phyloP scores from a whole-genome alignment of 371 early-diverging fungal species.

The Gilbertella persicaria region DNA sequence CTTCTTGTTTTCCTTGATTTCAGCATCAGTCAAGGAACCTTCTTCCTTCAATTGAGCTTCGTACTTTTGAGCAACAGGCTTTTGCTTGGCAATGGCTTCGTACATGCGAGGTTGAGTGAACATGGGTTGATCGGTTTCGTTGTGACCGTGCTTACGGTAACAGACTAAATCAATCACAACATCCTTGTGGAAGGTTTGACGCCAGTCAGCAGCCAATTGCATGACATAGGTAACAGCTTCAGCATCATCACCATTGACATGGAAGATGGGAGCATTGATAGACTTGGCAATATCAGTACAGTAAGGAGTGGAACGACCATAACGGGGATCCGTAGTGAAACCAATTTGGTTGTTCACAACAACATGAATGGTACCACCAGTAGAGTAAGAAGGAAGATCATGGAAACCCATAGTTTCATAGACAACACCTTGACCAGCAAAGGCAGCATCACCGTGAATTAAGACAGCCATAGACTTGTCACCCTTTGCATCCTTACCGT shows the following conservation, averaged over 20 bases:
- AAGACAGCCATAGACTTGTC: slow-evolving; percentile 87
- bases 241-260: slow-evolving; percentile 96
- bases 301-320: slow-evolving; percentile 94
- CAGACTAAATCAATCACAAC: slow-evolving; percentile 95
- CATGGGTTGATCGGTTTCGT: slow-evolving; percentile 97
- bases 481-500: slow-evolving; percentile 81
- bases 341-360: slow-evolving; percentile 99
- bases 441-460: slow-evolving; percentile 98
- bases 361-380: slow-evolving; percentile 96
- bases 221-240: slow-evolving; percentile 95
- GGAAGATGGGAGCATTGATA: slow-evolving; percentile 94
- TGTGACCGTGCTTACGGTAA: slow-evolving; percentile 97
- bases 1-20: slow-evolving; percentile 85
- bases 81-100: slow-evolving; percentile 82
- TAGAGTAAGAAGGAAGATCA: slow-evolving; percentile 92
- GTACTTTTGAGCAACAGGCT: slow-evolving; percentile 84
- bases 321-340: slow-evolving; percentile 96
- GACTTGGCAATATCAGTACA: slow-evolving; percentile 97
- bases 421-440: slow-evolving; percentile 96
- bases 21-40: slow-evolving; percentile 78
- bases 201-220: slow-evolving; percentile 95
- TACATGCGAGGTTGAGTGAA: slow-evolving; percentile 99
- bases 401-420: slow-evolving; percentile 96
- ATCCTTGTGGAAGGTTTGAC: slow-evolving; percentile 93
- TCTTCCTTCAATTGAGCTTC: slow-evolving; percentile 79